Percentiles rank a stretch among this genome's conserved stretches.
These are phyloP conservation scores for Glycine tomentella DNA, from an alignment of 306 rosid genomes.

Conservation along the genomic window DNA sequence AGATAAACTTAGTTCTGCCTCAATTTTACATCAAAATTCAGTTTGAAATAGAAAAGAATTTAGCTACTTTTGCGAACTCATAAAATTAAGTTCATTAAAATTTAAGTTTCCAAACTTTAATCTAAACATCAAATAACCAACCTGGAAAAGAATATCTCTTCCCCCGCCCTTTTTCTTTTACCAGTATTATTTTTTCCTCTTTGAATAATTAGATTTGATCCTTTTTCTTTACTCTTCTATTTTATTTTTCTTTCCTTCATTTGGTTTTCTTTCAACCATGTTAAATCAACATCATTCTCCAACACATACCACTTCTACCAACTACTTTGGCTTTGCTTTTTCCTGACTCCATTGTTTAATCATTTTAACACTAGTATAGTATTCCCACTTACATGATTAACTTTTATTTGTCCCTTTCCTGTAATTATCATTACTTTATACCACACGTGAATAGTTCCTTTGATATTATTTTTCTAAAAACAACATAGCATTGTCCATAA, in stretches of 20 bases:
- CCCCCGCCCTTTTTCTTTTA: neutral
- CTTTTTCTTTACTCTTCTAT: constrained; percentile 1
- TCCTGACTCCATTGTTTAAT: constrained; percentile 31
- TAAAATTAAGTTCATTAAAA: no score
- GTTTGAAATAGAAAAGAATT: neutral
- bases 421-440: neutral
- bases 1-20: neutral
- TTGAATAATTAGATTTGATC: neutral
- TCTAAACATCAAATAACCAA: neutral
- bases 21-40: neutral
- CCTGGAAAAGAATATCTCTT: neutral
- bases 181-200: neutral
- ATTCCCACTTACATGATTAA: constrained; percentile 17
- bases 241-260: no score
- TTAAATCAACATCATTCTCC: constrained; percentile 25
- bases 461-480: neutral
- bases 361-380: neutral
- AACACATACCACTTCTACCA: constrained; percentile 23
- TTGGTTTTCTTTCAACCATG: constrained; percentile 11
- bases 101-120: neutral
- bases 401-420: neutral
- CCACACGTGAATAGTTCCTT: neutral
- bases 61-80: neutral
- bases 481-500: neutral
- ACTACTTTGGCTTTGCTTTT: constrained; percentile 41